Percentiles rank a stretch among this genome's conserved stretches.
phyloP scores from a whole-genome alignment of 1,284 basidiomycete species.

The Prillingera fragicola region DNA sequence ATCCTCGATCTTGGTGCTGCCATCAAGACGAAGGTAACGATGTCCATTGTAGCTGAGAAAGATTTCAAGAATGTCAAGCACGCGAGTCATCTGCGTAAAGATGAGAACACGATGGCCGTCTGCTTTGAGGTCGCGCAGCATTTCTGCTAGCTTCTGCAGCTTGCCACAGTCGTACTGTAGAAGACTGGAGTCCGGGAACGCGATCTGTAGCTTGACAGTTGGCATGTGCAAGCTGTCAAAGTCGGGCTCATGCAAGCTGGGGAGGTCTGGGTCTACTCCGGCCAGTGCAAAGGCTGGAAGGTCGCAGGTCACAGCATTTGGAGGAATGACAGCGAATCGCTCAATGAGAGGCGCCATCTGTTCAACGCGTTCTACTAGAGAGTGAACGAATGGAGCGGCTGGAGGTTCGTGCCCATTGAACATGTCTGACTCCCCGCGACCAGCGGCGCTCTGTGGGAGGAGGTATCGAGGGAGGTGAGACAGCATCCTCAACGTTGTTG shows the following conservation, averaged over 20 bases:
- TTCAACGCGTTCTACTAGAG: slow-evolving; percentile 59
- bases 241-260: slow-evolving; percentile 37
- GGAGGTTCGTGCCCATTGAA: slow-evolving; percentile 47
- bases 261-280: slow-evolving; percentile 37
- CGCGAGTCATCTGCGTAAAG: slow-evolving; percentile 96
- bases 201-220: slow-evolving; percentile 81
- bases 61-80: slow-evolving; percentile 88
- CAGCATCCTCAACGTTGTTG: slow-evolving; percentile 56
- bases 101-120: slow-evolving; percentile 94
- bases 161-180: slow-evolving; percentile 97
- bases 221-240: slow-evolving; percentile 68
- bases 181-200: slow-evolving; percentile 84
- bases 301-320: slow-evolving; percentile 70
- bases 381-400: slow-evolving; percentile 55
- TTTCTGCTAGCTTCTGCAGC: slow-evolving; percentile 71
- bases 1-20: slow-evolving; percentile 92
- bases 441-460: slow-evolving; percentile 55
- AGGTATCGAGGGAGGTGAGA: slow-evolving; percentile 52
- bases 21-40: slow-evolving; percentile 86
- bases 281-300: slow-evolving; percentile 52
- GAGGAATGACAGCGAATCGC: slow-evolving; percentile 77
- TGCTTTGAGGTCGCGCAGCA: slow-evolving; percentile 77
- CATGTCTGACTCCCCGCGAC: slow-evolving; percentile 34
- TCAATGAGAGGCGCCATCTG: slow-evolving; percentile 59
- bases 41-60: slow-evolving; percentile 92